Evolutionary conservation across 163 green algal genomes (phyloP).

Genomic region (Scenedesmus sp.): DNA sequence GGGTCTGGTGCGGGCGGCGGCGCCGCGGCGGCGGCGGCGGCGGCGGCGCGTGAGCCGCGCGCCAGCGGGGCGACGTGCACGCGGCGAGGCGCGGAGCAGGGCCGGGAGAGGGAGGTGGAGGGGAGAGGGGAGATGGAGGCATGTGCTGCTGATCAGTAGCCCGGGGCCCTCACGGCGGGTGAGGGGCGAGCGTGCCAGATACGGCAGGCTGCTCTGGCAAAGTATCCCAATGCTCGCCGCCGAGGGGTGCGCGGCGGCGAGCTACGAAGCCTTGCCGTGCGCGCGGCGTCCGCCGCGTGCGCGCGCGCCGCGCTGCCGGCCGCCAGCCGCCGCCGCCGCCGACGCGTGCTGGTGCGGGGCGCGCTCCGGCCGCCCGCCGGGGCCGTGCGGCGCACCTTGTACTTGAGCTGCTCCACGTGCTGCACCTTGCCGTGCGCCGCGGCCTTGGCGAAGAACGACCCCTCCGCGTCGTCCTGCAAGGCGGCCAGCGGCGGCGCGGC

Average conservation of each 20-base stretch:
- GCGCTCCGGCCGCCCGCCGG: not conserved
- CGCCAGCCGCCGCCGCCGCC: too few relatives aligned
- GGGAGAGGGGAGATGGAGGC: not conserved
- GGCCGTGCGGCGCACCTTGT: constrained; percentile 64
- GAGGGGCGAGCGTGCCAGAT: constrained; percentile 33
- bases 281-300: too few relatives aligned
- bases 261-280: constrained; percentile 27
- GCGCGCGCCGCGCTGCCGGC: too few relatives aligned
- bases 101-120: not conserved
- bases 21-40: too few relatives aligned
- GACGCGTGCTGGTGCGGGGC: constrained; percentile 19
- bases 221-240: constrained; percentile 31
- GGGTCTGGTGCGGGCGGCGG: constrained; percentile 58
- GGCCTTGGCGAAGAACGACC: constrained; percentile 50
- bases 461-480: constrained; percentile 54
- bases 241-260: constrained; percentile 6
- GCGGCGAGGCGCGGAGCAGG: not conserved
- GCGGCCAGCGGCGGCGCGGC: not conserved
- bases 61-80: too few relatives aligned
- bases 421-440: constrained; percentile 57
- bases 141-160: constrained; percentile 28
- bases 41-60: too few relatives aligned
- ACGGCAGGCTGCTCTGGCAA: constrained; percentile 34
- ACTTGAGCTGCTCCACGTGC: constrained; percentile 82
- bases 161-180: not conserved